Percentiles rank a stretch among this genome's conserved stretches.
Evolutionary conservation across 148 eudicot genomes (phyloP).

Genomic region (Dianthus caryophyllus): DNA sequence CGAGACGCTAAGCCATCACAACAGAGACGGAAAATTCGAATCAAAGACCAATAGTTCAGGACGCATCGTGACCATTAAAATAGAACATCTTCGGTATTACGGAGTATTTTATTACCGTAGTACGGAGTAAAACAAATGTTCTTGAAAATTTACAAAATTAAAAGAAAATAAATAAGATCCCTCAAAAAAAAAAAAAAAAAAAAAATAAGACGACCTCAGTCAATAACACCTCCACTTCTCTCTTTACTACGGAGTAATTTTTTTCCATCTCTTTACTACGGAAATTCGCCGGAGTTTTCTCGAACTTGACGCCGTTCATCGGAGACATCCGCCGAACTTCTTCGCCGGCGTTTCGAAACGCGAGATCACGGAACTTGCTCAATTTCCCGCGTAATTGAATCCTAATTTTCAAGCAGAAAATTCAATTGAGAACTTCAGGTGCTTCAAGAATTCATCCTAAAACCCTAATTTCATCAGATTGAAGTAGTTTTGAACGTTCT

Average conservation of each 20-base stretch:
- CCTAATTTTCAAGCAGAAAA: constrained; percentile 13
- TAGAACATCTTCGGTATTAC: too few relatives aligned
- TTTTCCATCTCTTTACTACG: not conserved
- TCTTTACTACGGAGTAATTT: not conserved
- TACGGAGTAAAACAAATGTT: too few relatives aligned
- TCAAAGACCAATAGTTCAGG: too few relatives aligned
- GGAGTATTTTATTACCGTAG: too few relatives aligned
- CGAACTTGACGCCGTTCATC: not conserved
- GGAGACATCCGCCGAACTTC: not conserved
- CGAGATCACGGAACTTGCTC: constrained; percentile 8
- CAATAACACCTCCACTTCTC: constrained; percentile 2
- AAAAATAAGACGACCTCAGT: too few relatives aligned
- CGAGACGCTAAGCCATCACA: too few relatives aligned
- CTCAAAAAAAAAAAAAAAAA: too few relatives aligned
- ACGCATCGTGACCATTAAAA: too few relatives aligned
- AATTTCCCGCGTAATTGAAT: constrained; percentile 6
- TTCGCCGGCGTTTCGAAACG: constrained; percentile 6
- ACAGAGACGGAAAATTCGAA: too few relatives aligned
- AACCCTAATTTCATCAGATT: not conserved
- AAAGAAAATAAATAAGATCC: too few relatives aligned
- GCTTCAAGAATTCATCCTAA: not conserved
- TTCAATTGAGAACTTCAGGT: not conserved
- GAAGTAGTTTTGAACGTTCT: not conserved
- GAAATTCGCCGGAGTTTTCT: not conserved
- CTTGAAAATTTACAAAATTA: not conserved